Percentiles rank a stretch among this genome's conserved stretches.
These are phyloP conservation scores for Bombardia bombarda DNA, from an alignment of 495 filamentous ascomycete genomes.

Conservation along the genomic window DNA sequence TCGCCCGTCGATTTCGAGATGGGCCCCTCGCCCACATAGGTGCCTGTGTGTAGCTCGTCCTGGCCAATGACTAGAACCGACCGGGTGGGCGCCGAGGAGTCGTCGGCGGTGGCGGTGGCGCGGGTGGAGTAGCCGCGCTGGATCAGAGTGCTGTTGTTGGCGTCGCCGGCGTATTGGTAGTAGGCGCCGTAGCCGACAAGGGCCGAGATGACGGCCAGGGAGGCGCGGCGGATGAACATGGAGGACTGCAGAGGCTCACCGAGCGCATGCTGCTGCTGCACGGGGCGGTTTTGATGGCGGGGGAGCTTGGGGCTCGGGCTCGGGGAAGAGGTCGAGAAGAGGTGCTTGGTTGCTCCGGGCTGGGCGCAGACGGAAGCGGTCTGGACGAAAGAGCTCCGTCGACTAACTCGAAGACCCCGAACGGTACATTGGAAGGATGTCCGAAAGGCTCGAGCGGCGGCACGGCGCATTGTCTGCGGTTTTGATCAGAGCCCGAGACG, in stretches of 20 bases:
- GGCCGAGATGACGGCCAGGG: conserved; percentile 34
- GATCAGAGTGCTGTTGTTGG: conserved; percentile 17
- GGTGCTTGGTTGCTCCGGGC: conserved; percentile 2
- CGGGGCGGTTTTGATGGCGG: no score
- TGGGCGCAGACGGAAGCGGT: conserved; percentile 9
- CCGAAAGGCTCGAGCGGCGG: conserved; percentile 35
- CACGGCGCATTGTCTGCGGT: conserved; percentile 36
- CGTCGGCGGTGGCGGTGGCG: conserved; percentile 6
- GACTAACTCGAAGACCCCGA: conserved; percentile 32
- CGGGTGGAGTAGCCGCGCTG: conserved; percentile 18
- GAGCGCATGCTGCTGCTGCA: conserved; percentile 21
- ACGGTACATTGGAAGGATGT: conserved; percentile 35
- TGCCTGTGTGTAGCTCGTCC: conserved; percentile 75
- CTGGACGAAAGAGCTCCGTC: conserved; percentile 19
- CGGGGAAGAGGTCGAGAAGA: conserved; percentile 14
- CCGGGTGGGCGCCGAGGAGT: conserved; percentile 23
- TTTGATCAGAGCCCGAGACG: neutral
- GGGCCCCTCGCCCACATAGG: conserved; percentile 71
- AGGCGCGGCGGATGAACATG: conserved; percentile 41
- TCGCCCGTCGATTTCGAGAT: conserved; percentile 76
- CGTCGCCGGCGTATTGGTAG: conserved; percentile 36
- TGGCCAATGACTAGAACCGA: conserved; percentile 69
- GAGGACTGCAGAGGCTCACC: conserved; percentile 37
- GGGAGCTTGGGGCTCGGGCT: conserved; percentile 11
- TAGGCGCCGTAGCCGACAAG: conserved; percentile 45